Conservation (phyloP, 2,329 filamentous ascomycete species). For the Aspergillus eucalypticola region DNA sequence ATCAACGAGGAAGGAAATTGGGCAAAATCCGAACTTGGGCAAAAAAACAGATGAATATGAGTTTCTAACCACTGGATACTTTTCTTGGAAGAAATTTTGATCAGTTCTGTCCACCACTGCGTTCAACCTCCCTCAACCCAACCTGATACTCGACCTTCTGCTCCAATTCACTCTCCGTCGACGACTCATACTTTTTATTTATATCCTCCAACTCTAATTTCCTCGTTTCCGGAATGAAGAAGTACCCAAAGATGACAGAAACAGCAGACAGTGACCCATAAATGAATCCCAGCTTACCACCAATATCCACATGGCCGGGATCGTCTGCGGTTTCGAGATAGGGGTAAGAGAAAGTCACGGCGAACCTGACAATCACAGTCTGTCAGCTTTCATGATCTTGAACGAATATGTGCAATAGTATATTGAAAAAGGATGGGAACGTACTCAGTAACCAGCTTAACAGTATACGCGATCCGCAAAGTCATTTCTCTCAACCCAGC, state of each 20-base stretch:
- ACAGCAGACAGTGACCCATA: not conserved
- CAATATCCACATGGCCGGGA: not conserved
- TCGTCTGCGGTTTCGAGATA: conserved; percentile 1
- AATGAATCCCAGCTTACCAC: not conserved
- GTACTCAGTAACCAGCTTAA: conserved; percentile 1
- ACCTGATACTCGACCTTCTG: not conserved
- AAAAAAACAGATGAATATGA: too few species aligned
- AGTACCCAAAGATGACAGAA: not conserved
- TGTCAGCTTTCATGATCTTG: not conserved
- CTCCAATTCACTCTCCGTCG: not conserved
- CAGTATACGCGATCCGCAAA: not conserved
- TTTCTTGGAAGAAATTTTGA: too few species aligned
- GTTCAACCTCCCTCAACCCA: not conserved
- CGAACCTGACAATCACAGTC: not conserved
- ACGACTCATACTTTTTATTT: not conserved
- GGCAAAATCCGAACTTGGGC: too few species aligned
- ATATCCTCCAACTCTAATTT: not conserved
- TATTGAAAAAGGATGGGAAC: not conserved
- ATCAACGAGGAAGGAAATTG: too few species aligned
- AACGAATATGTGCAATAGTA: not conserved
- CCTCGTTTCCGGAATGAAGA: not conserved
- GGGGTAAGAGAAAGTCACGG: not conserved
- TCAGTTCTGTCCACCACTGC: too few species aligned
- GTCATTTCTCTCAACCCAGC: not conserved
- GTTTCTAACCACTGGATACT: too few species aligned